A percentile compares a stretch with the other conserved stretches of the same genome.
Conservation (phyloP, 805 yeast genomes). For the Metschnikowia aberdeeniae region DNA sequence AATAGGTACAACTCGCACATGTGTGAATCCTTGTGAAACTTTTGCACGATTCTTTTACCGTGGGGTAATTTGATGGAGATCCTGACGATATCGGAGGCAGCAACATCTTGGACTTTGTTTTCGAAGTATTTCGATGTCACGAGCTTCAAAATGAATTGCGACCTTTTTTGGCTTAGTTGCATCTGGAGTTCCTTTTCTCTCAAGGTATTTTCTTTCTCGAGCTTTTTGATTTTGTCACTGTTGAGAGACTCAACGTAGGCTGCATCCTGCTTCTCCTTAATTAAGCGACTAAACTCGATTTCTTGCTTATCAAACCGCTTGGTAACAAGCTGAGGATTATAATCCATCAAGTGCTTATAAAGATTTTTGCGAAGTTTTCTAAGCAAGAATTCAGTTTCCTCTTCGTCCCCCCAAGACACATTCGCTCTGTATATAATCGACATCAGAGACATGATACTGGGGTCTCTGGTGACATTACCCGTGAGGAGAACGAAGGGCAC, state of each 20-base stretch:
- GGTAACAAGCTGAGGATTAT: conserved; percentile 37
- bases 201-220: conserved; percentile 32
- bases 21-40: conserved; percentile 36
- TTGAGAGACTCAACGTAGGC: conserved; percentile 40
- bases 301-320: conserved; percentile 38
- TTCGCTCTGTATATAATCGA: conserved; percentile 34
- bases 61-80: conserved; percentile 54
- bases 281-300: conserved; percentile 34
- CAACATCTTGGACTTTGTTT: conserved; percentile 4
- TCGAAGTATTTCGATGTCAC: conserved; percentile 14
- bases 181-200: conserved; percentile 8
- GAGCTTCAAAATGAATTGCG: conserved; percentile 19
- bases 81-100: conserved; percentile 17
- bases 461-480: conserved; percentile 35
- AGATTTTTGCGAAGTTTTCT: conserved; percentile 25
- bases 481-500: conserved; percentile 37
- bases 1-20: conserved; percentile 47
- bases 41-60: conserved; percentile 48
- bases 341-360: conserved; percentile 24
- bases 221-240: conserved; percentile 52
- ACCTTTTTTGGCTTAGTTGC: conserved; percentile 12
- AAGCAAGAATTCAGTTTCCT: conserved; percentile 7
- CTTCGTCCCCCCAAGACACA: conserved; percentile 20
- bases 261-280: conserved; percentile 41
- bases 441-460: conserved; percentile 36